phyloP scores from a whole-genome alignment of 2,329 filamentous ascomycete species.

The Beauveria sp. region DNA sequence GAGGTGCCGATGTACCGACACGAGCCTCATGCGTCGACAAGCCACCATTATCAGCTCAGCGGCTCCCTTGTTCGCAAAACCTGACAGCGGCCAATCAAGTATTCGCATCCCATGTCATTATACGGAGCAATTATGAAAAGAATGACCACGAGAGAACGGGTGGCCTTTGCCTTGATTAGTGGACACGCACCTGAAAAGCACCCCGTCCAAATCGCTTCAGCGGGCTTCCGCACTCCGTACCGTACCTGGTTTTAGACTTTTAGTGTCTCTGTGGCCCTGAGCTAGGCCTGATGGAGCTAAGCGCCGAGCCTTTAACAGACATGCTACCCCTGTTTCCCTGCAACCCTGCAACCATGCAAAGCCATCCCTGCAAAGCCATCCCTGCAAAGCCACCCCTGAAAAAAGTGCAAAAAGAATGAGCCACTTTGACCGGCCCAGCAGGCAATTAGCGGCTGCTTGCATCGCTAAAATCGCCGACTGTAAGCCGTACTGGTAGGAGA shows the following conservation, averaged over 20 bases:
- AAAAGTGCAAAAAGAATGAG: too few relatives aligned
- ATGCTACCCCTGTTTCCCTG: neutral
- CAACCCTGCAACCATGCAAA: neutral
- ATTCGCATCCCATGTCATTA: too few relatives aligned
- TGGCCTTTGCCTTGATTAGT: neutral
- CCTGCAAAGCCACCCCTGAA: neutral
- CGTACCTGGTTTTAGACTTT: neutral
- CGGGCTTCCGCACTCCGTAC: neutral
- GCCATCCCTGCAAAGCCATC: neutral
- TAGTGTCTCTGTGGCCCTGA: neutral
- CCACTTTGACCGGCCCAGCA: neutral
- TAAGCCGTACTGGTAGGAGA: too few relatives aligned
- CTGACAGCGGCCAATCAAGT: too few relatives aligned
- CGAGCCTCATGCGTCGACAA: too few relatives aligned
- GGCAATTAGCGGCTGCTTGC: neutral
- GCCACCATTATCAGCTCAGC: too few relatives aligned
- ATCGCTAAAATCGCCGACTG: neutral
- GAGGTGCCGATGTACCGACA: too few relatives aligned
- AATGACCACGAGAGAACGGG: neutral
- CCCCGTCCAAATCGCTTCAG: neutral
- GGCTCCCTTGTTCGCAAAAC: too few relatives aligned
- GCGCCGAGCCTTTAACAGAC: neutral
- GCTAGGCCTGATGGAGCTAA: neutral
- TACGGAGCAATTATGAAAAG: too few relatives aligned
- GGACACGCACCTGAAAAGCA: neutral